Base-by-base conservation (phyloP, 225 moss, liverwort and hornwort species). In the Straminergon stramineum region DNA sequence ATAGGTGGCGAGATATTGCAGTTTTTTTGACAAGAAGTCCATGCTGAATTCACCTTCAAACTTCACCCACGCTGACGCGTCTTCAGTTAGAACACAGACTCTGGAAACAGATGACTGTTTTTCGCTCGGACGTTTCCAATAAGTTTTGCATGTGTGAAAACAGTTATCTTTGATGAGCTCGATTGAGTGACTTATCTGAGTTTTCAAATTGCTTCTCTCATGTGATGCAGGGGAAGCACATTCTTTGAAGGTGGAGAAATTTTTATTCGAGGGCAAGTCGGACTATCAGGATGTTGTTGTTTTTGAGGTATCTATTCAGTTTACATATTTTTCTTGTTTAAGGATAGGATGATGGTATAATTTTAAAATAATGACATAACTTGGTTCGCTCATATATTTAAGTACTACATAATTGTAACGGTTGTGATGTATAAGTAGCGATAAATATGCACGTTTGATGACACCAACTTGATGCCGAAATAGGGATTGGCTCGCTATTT, bases 221-320 rank as follows among this genome's bases (percentile, higher is more conserved):
- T 85, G 81, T 81, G 88, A 76, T 89, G 82, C 62, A 99, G 99
- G 99, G 57, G 99, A 97, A 88, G 99, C 99, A 43, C 99, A 96
- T 90, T 99, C 99, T 55, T 93, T 99, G 87, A 96, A 99, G 93
- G 93, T 99, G 80, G 95, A 97, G 91, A 95, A 97, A 68, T 94
- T 94, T 83, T 90, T 99, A 89, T 99, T 97, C 75, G 99, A 99
- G 85, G 97, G 95, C 68, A 95, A 96, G 89, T 97, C 97, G 63
- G 95, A 97, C 83, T 97, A 92, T 85, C 99, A 97, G 94, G 97
- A 99, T 89, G 99, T 99, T 88, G 96, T 97, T 81, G 97, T 97
- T 79, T 99, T 99, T 82, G 94, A 99, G 97, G 97, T 96, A 90
- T 87, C 31, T 86, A 62, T 80, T 84, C 32, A 55, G 55, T 87